phyloP scores from a whole-genome alignment of 2,329 filamentous ascomycete genomes.

The Cladobotryum protrusum region DNA sequence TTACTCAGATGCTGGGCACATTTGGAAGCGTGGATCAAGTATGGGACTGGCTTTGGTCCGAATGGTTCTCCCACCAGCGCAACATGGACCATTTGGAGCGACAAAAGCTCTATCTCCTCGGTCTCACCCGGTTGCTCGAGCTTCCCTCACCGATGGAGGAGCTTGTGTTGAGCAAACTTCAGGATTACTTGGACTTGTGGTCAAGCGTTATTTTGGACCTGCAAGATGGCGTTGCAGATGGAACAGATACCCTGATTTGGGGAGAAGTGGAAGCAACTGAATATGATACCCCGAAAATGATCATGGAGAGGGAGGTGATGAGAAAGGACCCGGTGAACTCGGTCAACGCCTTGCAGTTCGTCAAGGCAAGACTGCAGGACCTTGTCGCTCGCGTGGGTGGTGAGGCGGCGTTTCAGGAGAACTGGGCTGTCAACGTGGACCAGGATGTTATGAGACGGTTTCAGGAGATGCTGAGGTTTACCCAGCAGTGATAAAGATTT shows the following conservation, averaged over 20 bases:
- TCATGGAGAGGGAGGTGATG: conserved; percentile 46
- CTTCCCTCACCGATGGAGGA: conserved; percentile 51
- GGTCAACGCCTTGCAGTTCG: conserved; percentile 57
- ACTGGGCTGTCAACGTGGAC: conserved; percentile 71
- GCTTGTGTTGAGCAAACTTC: conserved; percentile 55
- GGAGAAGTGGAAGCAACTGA: conserved; percentile 36
- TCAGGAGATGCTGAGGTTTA: conserved; percentile 23
- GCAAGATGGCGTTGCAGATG: conserved; percentile 51
- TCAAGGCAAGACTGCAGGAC: conserved; percentile 54
- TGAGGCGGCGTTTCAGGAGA: conserved; percentile 57
- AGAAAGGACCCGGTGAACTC: conserved; percentile 61
- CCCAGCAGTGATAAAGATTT: conserved; percentile 9
- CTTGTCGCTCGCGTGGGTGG: conserved; percentile 58
- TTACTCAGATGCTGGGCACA: conserved; percentile 52
- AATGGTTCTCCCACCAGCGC: conserved; percentile 66
- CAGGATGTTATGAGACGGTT: conserved; percentile 64
- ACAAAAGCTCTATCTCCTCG: conserved; percentile 67
- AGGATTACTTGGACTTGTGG: conserved; percentile 73
- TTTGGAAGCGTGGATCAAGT: conserved; percentile 43
- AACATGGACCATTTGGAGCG: conserved; percentile 58
- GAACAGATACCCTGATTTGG: conserved; percentile 48
- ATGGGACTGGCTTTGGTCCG: conserved; percentile 53
- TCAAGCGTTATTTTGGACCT: conserved; percentile 62
- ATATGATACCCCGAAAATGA: conserved; percentile 51
- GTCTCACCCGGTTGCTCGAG: conserved; percentile 65